Base-by-base conservation (phyloP, 352 stramenopile species). In the Phytopythium delawarense region DNA sequence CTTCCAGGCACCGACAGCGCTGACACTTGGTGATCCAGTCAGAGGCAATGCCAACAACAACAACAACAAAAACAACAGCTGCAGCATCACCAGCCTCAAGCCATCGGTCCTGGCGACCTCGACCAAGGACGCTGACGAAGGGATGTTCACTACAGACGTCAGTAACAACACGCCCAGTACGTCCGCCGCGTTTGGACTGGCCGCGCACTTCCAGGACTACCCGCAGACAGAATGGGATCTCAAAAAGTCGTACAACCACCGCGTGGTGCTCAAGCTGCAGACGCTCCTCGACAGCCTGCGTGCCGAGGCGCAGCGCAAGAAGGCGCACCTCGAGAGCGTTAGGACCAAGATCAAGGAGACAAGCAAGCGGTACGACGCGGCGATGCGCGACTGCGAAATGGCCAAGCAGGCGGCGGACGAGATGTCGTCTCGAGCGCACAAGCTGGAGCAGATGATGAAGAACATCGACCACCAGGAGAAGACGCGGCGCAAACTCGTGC, bases 371-470 rank as follows among this genome's bases (percentile, higher is more conserved):
- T 91, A 93, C 51, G 78, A 82, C 39, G 35, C 80, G 34, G 77
- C 78, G 45, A 88, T 91, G 73, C 81, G 81, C 8, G 85, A 94
- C 52, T 90, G 77, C 39, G 78, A 91, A 4, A 90, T 92, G 80
- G 84, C 84, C 53, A 84, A 87, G 57, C 76, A 82, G 18, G 86
- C 86, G 7, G 72, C 85, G 7, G 72, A 85, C 37, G 86, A 92
- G 71, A 94, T 94, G 84, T 79, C 71, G 16, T 63, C 66, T 34
- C 84, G 86, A 12, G 72, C 90, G 50, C 71, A 75, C 23, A 87
- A 90, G 70, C 74, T 93, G 35, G 84, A 93, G 35, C 59, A 73
- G 13, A 76, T 91, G 58, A 63, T 87, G 50, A 66, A 68, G 49
- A 76, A 71, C 35, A 88, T 94, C 39, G 79, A 91, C 21, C 72